Conservation (phyloP, 352 stramenopile genomes). For the Bremia lactucae region DNA sequence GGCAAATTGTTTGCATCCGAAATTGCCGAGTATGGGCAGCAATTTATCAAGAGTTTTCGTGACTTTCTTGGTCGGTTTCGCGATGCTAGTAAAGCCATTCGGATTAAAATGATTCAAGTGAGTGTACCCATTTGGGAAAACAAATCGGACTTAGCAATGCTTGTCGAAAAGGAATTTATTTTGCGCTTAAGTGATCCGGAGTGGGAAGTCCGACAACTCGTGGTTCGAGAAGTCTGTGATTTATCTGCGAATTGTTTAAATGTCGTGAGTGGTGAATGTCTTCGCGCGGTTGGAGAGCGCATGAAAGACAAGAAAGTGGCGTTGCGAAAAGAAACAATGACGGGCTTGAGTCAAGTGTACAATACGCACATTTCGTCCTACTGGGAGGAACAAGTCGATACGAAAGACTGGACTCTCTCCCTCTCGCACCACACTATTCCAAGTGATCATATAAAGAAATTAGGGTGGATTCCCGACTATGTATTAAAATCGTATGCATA, state of each 20-base stretch:
- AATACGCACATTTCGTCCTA: slow-evolving; percentile 50
- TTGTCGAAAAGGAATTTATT: slow-evolving; percentile 70
- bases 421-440: slow-evolving; percentile 27
- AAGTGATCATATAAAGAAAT: slow-evolving; percentile 37
- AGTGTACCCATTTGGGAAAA: slow-evolving; percentile 61
- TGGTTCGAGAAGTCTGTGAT: slow-evolving; percentile 76
- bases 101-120: slow-evolving; percentile 71
- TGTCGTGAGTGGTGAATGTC: slow-evolving; percentile 50
- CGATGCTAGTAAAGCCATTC: slow-evolving; percentile 81
- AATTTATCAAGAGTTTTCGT: slow-evolving; percentile 79
- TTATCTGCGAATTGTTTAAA: slow-evolving; percentile 61
- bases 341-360: slow-evolving; percentile 75
- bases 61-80: slow-evolving; percentile 81
- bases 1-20: slow-evolving; percentile 70
- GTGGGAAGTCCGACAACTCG: slow-evolving; percentile 71
- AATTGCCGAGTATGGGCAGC: slow-evolving; percentile 54
- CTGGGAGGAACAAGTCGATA: slow-evolving; percentile 26
- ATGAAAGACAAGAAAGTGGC: slow-evolving; percentile 84
- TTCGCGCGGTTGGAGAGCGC: slow-evolving; percentile 66
- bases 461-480: slow-evolving; percentile 75
- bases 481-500: slow-evolving; percentile 84
- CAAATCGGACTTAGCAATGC: slow-evolving; percentile 42
- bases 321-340: slow-evolving; percentile 83
- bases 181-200: slow-evolving; percentile 62
- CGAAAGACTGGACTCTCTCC: slow-evolving; percentile 8